Percentiles rank a stretch among this genome's conserved stretches.
Conservation (phyloP, 2,329 filamentous ascomycete species). For the Aureobasidium sp. region DNA sequence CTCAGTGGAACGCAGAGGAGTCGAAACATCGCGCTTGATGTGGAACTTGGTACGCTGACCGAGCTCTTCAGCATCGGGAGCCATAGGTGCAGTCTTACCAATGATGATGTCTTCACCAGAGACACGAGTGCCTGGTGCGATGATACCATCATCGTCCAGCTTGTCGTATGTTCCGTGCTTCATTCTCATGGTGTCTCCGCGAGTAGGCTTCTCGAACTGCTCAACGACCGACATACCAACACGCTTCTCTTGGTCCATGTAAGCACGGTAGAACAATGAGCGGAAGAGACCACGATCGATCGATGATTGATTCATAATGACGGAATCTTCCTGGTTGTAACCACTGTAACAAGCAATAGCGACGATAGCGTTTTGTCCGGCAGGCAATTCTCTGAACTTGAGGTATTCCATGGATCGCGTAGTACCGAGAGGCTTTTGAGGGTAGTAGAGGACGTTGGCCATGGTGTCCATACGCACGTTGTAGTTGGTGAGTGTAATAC, state of each 20-base stretch:
- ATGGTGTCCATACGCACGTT: constrained; percentile 97
- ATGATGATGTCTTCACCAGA: constrained; percentile 99
- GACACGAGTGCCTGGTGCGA: constrained; percentile 87
- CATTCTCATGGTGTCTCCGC: constrained; percentile 78
- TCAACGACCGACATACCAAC: constrained; percentile 90
- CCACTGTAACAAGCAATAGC: constrained; percentile 96
- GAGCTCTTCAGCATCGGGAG: constrained; percentile 84
- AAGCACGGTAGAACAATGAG: constrained; percentile 94
- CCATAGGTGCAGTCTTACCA: constrained; percentile 93
- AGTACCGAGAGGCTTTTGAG: constrained; percentile 92
- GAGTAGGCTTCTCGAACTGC: constrained; percentile 88
- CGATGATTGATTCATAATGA: constrained; percentile 99
- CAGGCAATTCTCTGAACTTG: constrained; percentile 93
- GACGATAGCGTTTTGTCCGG: constrained; percentile 96
- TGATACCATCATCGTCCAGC: constrained; percentile 90
- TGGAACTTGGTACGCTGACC: constrained; percentile 86
- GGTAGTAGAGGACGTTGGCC: constrained; percentile 98
- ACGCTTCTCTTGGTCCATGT: constrained; percentile 94
- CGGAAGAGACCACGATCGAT: constrained; percentile 96
- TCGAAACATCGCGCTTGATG: constrained; percentile 91
- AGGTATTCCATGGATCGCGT: constrained; percentile 98
- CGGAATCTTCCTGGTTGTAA: constrained; percentile 99
- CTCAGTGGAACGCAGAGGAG: constrained; percentile 87
- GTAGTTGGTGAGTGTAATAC: constrained; percentile 96
- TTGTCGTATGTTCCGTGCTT: constrained; percentile 70